Percentiles rank a stretch among this genome's conserved stretches.
These are phyloP conservation scores for Mycena albidolilacea DNA, from an alignment of 768 basidiomycete genomes.

Conservation along the genomic window DNA sequence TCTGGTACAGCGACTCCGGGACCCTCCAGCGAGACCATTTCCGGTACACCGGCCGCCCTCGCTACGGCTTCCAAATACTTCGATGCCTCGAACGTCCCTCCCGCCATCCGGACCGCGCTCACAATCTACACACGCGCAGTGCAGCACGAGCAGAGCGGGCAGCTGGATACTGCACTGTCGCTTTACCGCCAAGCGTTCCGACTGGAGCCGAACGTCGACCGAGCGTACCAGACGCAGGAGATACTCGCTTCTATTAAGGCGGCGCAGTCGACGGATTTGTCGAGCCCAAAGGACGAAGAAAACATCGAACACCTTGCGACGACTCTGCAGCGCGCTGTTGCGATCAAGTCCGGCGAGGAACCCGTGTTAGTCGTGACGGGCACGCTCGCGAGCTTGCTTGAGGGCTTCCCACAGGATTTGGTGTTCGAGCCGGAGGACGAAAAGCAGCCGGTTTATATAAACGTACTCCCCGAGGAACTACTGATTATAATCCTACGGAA, in stretches of 20 bases:
- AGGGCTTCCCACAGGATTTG: conserved; percentile 62
- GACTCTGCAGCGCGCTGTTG: conserved; percentile 46
- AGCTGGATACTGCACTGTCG: conserved; percentile 81
- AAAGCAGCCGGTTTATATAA: conserved; percentile 66
- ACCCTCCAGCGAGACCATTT: conserved; percentile 40
- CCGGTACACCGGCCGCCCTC: conserved; percentile 39
- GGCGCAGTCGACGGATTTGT: conserved; percentile 36
- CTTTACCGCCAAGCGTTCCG: conserved; percentile 89
- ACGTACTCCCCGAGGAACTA: conserved; percentile 82
- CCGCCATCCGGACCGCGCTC: conserved; percentile 64
- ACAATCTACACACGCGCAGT: conserved; percentile 80
- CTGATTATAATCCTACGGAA: conserved; percentile 75
- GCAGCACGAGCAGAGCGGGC: conserved; percentile 78
- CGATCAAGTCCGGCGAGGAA: conserved; percentile 43
- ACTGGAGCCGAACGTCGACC: conserved; percentile 82
- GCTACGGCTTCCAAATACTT: conserved; percentile 26
- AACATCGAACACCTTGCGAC: conserved; percentile 46
- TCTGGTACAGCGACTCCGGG: conserved; percentile 32
- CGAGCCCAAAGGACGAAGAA: conserved; percentile 28
- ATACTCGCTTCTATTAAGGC: conserved; percentile 54
- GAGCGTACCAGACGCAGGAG: conserved; percentile 75
- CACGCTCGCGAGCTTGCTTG: conserved; percentile 63
- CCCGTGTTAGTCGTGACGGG: conserved; percentile 50
- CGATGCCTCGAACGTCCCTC: conserved; percentile 45
- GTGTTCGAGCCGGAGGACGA: conserved; percentile 82